Evolutionary conservation across 495 filamentous ascomycete genomes (phyloP), one percentile per base, ranked within the genome.

Genomic region (Halenospora varia): DNA sequence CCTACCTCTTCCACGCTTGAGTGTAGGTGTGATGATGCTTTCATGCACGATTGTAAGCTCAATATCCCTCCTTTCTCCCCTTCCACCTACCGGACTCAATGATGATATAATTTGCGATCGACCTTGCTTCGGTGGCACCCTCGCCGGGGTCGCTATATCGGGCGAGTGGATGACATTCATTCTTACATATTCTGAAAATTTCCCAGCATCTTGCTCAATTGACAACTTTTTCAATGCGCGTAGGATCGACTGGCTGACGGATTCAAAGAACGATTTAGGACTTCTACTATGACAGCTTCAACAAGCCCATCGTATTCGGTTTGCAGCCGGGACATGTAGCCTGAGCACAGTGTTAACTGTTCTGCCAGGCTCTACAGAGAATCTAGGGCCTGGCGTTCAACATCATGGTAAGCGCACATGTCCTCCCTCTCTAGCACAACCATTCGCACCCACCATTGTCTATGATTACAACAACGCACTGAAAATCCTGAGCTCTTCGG

Each of bases 41-140:
- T n/a, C n/a, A n/a, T n/a, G n/a, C n/a, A n/a, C 29, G 13, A 35
- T 35, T 35, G 42, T 46, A 46, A 46, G 42, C 17, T 17, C 6
- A 35, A 35, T 13, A 35, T 6, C 13, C 13, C 29, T 35, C 29
- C 13, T 35, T 35, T 35, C 6, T 13, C 29, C 6, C 29, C 4
- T 13, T 35, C 29, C 29, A 35, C 4, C 13, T 35, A 4, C 13
- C 29, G 29, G 6, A 35, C 79, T 62, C 71, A 57, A 87, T 90
- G 91, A 95, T 93, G 90, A 82, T 72, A 88, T 94, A 96, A 96
- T 96, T 96, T 96, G 91, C 91, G 91, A 91, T 91, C 92, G 90
- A 96, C 85, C 75, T 74, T 69, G 74, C 70, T 71, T 73, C 80
- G 85, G 85, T 87, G 90, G 88, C 75, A 73, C 87, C 82, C 88